Evolutionary conservation across 2,329 filamentous ascomycete species (phyloP).

Genomic region (Rhinocladiella similis): DNA sequence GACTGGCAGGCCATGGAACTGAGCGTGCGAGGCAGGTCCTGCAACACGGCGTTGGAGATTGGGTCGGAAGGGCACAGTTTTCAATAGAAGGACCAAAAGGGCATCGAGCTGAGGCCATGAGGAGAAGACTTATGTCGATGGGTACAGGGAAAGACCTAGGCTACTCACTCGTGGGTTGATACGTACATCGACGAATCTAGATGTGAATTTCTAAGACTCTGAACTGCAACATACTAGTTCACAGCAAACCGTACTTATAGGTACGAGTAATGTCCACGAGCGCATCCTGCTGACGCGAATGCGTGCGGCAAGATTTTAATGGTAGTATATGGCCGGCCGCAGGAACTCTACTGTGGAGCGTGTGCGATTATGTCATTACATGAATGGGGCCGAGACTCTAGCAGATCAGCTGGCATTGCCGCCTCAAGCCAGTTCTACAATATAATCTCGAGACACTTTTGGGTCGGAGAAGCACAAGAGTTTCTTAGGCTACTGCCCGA

Average conservation of each 20-base stretch:
- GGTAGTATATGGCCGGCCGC: background rate
- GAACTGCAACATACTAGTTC: background rate
- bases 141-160: slow-evolving; percentile 46
- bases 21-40: slow-evolving; percentile 45
- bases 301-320: no score
- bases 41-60: slow-evolving; percentile 48
- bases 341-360: slow-evolving; percentile 2
- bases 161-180: slow-evolving; percentile 43
- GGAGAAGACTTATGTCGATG: slow-evolving; percentile 46
- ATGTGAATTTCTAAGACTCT: background rate
- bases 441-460: no score
- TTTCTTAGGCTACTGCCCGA: no score
- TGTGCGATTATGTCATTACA: no score
- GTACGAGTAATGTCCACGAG: no score
- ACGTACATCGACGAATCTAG: background rate
- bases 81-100: slow-evolving; percentile 36
- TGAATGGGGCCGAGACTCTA: no score
- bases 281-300: no score
- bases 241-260: no score
- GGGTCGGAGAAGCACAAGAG: no score
- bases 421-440: no score
- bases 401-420: no score
- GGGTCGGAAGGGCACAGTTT: slow-evolving; percentile 43
- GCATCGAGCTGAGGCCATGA: slow-evolving; percentile 44
- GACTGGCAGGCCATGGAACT: slow-evolving; percentile 39